Percentiles rank a stretch among this genome's conserved stretches.
Evolutionary conservation across 768 basidiomycete genomes (phyloP).

Genomic region (Holtermanniella nyarrowii): DNA sequence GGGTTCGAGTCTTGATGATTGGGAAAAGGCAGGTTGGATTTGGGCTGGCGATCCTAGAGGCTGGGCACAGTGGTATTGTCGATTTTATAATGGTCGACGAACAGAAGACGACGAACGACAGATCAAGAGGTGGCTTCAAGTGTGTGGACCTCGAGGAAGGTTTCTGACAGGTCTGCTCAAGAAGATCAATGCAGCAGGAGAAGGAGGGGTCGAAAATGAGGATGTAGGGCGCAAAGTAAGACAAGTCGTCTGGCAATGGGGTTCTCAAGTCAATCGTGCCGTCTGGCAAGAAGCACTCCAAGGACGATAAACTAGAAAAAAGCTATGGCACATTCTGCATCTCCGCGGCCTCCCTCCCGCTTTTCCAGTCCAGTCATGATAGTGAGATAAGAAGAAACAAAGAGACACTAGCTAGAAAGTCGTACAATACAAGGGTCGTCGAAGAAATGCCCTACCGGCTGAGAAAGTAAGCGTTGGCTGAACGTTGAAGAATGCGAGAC

Average conservation of each 20-base stretch:
- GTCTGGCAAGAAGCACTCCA: slow-evolving; percentile 27
- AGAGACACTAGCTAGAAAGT: no score
- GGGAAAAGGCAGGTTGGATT: slow-evolving; percentile 41
- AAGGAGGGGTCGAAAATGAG: slow-evolving; percentile 21
- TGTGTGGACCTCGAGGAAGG: slow-evolving; percentile 35
- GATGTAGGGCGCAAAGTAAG: slow-evolving; percentile 32
- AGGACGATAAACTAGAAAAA: not conserved
- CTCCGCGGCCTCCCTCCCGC: no score
- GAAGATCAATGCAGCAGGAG: slow-evolving; percentile 23
- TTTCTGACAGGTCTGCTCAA: slow-evolving; percentile 36
- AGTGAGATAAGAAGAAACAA: no score
- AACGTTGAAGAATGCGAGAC: not conserved
- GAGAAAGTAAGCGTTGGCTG: not conserved
- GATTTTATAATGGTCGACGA: slow-evolving; percentile 36
- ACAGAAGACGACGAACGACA: slow-evolving; percentile 38
- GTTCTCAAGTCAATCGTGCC: slow-evolving; percentile 24
- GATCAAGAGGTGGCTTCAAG: slow-evolving; percentile 37
- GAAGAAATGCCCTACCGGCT: not conserved
- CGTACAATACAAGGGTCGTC: no score
- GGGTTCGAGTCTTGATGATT: slow-evolving; percentile 35
- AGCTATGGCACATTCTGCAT: no score
- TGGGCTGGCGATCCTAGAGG: slow-evolving; percentile 38
- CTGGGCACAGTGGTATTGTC: slow-evolving; percentile 40
- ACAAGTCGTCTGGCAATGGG: slow-evolving; percentile 41
- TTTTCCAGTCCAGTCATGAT: no score